These are phyloP conservation scores for Melastoma malabathricum DNA, from an alignment of 345 rosid genomes.

Conservation along the genomic window DNA sequence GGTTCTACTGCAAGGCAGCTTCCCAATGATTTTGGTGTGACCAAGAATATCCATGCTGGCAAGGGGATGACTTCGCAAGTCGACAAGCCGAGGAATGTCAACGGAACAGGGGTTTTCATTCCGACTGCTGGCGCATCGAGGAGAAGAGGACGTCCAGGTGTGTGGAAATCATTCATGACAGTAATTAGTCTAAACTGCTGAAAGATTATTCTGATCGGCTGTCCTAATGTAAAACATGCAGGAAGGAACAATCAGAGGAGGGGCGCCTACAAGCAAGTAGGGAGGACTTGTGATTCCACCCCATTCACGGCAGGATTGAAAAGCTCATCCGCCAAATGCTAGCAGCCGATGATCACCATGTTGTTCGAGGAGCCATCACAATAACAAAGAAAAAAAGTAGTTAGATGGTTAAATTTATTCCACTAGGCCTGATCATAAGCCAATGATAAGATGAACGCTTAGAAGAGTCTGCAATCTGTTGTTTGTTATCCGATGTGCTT, in stretches of 20 bases:
- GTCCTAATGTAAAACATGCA: slow-evolving; percentile 5
- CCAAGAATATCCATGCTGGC: too few species aligned
- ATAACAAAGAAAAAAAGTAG: too few species aligned
- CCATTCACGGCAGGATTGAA: neutral
- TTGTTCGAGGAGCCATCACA: too few species aligned
- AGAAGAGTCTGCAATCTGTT: too few species aligned
- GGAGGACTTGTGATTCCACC: neutral
- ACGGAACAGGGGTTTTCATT: slow-evolving; percentile 51
- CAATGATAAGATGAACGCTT: too few species aligned
- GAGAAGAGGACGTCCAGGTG: slow-evolving; percentile 14
- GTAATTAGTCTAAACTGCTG: neutral
- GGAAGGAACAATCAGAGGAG: slow-evolving; percentile 16
- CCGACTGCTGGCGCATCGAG: slow-evolving; percentile 17
- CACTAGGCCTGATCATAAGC: too few species aligned
- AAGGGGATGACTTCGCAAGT: slow-evolving; percentile 15
- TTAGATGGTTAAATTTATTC: too few species aligned
- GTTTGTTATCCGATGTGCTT: too few species aligned
- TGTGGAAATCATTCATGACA: neutral
- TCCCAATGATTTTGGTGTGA: too few species aligned
- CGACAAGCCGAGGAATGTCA: slow-evolving; percentile 16
- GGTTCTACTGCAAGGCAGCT: too few species aligned
- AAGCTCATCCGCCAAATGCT: neutral
- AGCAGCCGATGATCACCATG: too few species aligned
- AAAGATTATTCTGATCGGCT: neutral
- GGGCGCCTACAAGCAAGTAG: slow-evolving; percentile 5